phyloP scores from a whole-genome alignment of 1,139 yeast genomes.

The Debaryomyces fabryi region DNA sequence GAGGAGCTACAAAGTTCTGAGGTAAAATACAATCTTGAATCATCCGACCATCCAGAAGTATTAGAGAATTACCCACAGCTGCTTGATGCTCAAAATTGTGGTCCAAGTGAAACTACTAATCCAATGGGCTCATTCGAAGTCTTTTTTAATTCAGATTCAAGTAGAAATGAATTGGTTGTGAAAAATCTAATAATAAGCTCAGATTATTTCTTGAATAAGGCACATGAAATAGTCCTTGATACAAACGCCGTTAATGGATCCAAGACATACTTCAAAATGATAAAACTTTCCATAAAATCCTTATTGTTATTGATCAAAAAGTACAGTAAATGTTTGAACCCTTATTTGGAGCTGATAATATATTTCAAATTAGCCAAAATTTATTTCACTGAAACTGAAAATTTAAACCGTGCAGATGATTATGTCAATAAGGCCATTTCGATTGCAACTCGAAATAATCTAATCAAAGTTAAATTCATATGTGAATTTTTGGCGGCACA shows the following conservation, averaged over 20 bases:
- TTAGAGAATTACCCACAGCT: background rate
- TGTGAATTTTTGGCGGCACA: slow-evolving; percentile 38
- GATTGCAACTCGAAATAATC: slow-evolving; percentile 33
- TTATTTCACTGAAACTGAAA: slow-evolving; percentile 44
- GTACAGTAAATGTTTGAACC: slow-evolving; percentile 30
- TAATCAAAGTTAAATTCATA: slow-evolving; percentile 24
- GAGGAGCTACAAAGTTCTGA: background rate
- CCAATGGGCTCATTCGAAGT: background rate
- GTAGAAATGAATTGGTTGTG: slow-evolving; percentile 7
- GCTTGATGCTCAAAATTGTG: background rate
- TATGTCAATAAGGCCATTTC: slow-evolving; percentile 41
- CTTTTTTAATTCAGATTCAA: background rate
- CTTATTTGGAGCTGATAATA: slow-evolving; percentile 32
- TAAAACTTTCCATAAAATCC: slow-evolving; percentile 44
- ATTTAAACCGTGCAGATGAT: slow-evolving; percentile 41
- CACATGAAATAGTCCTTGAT: slow-evolving; percentile 24
- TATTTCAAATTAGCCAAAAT: slow-evolving; percentile 39
- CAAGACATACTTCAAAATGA: slow-evolving; percentile 33
- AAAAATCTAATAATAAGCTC: slow-evolving; percentile 17
- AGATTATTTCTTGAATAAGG: slow-evolving; percentile 26
- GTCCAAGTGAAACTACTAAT: background rate
- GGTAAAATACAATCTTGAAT: background rate
- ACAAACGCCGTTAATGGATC: slow-evolving; percentile 21
- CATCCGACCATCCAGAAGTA: background rate
- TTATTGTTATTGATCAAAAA: slow-evolving; percentile 32